These are phyloP conservation scores for Lyophyllum semitale DNA, from an alignment of 768 basidiomycete genomes.

Conservation along the genomic window DNA sequence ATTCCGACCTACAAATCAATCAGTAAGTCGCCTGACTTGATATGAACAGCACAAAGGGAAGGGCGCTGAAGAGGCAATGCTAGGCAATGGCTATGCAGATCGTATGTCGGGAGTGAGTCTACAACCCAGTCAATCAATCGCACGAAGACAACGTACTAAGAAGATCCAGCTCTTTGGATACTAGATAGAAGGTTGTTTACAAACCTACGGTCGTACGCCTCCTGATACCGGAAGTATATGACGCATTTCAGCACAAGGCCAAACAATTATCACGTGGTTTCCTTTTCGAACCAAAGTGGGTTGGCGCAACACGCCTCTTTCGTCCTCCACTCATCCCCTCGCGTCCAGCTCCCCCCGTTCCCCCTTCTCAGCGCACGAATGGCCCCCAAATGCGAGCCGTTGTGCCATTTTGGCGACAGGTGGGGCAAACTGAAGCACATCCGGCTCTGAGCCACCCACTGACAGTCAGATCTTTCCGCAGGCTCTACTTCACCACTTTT, in stretches of 20 bases:
- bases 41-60: slow-evolving; percentile 33
- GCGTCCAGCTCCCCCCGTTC: slow-evolving; percentile 16
- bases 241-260: slow-evolving; percentile 3
- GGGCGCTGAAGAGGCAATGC: slow-evolving; percentile 46
- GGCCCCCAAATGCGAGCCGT: slow-evolving; percentile 67
- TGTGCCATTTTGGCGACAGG: slow-evolving; percentile 83
- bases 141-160: no score
- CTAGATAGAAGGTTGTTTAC: slow-evolving; percentile 1
- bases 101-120: no score
- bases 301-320: slow-evolving; percentile 23
- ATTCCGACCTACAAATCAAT: slow-evolving; percentile 41
- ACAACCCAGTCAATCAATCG: no score
- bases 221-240: slow-evolving; percentile 13
- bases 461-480: slow-evolving; percentile 28
- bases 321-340: slow-evolving; percentile 20
- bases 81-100: no score
- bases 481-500: slow-evolving; percentile 91
- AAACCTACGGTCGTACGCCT: no score
- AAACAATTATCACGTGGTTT: slow-evolving; percentile 24
- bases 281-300: slow-evolving; percentile 16
- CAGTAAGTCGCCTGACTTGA: no score
- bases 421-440: slow-evolving; percentile 27
- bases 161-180: background rate
- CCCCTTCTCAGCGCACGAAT: slow-evolving; percentile 27
- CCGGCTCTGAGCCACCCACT: slow-evolving; percentile 10